Conservation (phyloP, 768 basidiomycete species). For the Melanogaster broomeanus region DNA sequence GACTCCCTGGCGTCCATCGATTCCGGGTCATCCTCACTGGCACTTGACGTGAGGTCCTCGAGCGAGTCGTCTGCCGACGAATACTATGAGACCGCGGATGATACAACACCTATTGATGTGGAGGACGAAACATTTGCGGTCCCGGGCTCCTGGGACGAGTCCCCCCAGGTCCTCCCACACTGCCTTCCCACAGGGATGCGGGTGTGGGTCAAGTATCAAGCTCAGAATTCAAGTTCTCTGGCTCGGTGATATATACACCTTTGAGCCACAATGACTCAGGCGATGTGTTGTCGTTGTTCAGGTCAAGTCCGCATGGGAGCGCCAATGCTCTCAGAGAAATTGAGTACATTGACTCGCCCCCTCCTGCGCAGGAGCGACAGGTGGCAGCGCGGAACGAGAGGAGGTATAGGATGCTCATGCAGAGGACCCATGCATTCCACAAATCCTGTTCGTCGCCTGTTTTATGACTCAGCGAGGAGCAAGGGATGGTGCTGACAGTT, state of each 20-base stretch:
- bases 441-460: constrained; percentile 51
- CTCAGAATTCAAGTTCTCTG: neutral
- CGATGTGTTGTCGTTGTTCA: constrained; percentile 33
- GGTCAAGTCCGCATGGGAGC: constrained; percentile 19
- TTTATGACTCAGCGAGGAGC: neutral
- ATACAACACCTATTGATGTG: constrained; percentile 21
- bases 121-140: neutral
- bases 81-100: constrained; percentile 27
- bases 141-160: neutral
- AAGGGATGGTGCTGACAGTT: neutral
- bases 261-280: constrained; percentile 2
- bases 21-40: neutral
- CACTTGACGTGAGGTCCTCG: constrained; percentile 1
- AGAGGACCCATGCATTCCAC: constrained; percentile 66
- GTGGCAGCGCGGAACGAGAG: constrained; percentile 57
- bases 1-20: neutral
- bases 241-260: neutral
- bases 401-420: constrained; percentile 58
- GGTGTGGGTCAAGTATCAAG: neutral
- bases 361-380: constrained; percentile 38
- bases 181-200: neutral
- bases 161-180: neutral
- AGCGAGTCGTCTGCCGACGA: constrained; percentile 21
- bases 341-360: constrained; percentile 20
- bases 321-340: neutral